Conservation (phyloP, 2,329 filamentous ascomycete genomes). For the Emmonsiellopsis sp. region DNA sequence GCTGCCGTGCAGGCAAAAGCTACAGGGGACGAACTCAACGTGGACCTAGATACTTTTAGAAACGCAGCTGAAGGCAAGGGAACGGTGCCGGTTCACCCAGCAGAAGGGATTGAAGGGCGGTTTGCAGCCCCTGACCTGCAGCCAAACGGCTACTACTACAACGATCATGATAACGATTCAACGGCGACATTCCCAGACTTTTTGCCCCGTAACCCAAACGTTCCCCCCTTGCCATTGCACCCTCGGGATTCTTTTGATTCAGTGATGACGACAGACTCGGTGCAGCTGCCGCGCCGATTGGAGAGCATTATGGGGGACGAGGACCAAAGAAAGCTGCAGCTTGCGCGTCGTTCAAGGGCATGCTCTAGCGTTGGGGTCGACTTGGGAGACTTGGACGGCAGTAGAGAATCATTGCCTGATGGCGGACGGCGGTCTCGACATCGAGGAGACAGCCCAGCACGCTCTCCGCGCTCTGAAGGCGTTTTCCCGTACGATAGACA, state of each 20-base stretch:
- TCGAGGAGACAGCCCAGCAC: conserved; percentile 1
- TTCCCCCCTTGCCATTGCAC: conserved; percentile 41
- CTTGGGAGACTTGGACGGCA: background rate
- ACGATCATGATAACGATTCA: conserved; percentile 64
- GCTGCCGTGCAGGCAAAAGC: conserved; percentile 74
- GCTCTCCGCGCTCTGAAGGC: conserved; percentile 1
- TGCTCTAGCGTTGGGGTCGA: conserved; percentile 4
- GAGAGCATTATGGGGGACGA: conserved; percentile 72
- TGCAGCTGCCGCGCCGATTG: conserved; percentile 58
- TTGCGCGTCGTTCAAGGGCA: conserved; percentile 46
- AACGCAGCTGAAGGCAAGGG: conserved; percentile 30
- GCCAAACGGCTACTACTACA: conserved; percentile 59
- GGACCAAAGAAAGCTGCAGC: conserved; percentile 62
- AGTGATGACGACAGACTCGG: conserved; percentile 49
- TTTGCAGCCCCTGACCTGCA: conserved; percentile 64
- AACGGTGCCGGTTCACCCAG: conserved; percentile 59
- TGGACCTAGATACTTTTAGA: conserved; percentile 77
- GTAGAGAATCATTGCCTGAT: background rate
- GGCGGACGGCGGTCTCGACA: background rate
- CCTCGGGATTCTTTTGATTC: conserved; percentile 59
- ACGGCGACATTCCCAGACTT: conserved; percentile 46
- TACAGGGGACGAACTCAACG: conserved; percentile 77
- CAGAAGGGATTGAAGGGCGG: conserved; percentile 64
- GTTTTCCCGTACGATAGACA: background rate
- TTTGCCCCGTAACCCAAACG: conserved; percentile 35